These are phyloP conservation scores for Solanum chiquidenum DNA, from an alignment of 257 asterid species.

Conservation along the genomic window DNA sequence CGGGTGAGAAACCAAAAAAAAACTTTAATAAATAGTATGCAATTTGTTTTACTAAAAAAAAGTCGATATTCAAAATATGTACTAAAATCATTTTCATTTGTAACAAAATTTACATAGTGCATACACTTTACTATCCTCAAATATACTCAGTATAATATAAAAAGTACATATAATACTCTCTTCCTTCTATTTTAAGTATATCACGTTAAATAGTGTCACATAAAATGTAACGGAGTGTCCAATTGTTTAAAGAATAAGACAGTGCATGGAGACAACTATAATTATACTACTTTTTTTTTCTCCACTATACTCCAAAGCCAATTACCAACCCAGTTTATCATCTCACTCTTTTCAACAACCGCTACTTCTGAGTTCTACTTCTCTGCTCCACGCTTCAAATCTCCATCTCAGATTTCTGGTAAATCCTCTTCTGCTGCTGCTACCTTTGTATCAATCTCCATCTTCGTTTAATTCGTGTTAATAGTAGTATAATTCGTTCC, in stretches of 20 bases:
- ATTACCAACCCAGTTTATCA: not conserved
- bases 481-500: not conserved
- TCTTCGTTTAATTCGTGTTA: not conserved
- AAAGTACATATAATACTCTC: too few species aligned
- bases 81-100: too few species aligned
- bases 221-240: too few species aligned
- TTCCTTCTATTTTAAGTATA: too few species aligned
- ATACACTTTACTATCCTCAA: too few species aligned
- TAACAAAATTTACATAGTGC: too few species aligned
- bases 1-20: rapidly evolving
- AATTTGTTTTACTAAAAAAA: too few species aligned
- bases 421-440: not conserved
- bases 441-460: not conserved
- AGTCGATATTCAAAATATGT: too few species aligned
- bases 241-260: not conserved
- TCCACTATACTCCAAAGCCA: not conserved
- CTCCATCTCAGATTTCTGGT: not conserved
- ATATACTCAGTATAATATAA: too few species aligned
- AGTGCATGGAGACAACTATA: not conserved
- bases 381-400: not conserved
- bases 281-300: not conserved
- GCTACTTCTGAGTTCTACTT: not conserved
- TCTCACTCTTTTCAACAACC: not conserved
- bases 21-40: too few species aligned
- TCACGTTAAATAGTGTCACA: too few species aligned